Evolutionary conservation across 441 rosid species (phyloP).

Genomic region (Populus hybrid): DNA sequence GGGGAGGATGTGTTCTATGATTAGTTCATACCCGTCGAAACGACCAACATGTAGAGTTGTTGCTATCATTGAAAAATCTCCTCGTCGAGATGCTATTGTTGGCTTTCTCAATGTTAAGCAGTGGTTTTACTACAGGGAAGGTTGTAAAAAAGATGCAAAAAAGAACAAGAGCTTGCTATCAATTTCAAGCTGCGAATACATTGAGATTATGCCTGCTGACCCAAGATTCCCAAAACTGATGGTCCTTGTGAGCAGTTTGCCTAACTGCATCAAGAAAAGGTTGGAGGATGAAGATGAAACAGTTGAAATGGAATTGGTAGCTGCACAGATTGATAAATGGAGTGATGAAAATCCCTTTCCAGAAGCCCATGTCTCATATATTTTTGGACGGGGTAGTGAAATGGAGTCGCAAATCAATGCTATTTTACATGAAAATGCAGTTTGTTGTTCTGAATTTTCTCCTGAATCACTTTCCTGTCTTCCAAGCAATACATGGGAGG

Average conservation of each 20-base stretch:
- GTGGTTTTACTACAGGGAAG: slow-evolving; percentile 48
- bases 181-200: slow-evolving; percentile 37
- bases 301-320: slow-evolving; percentile 70
- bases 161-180: slow-evolving; percentile 35
- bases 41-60: slow-evolving; percentile 87
- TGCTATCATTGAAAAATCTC: slow-evolving; percentile 60
- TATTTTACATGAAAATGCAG: slow-evolving; percentile 65
- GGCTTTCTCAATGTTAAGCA: slow-evolving; percentile 77
- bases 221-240: slow-evolving; percentile 72
- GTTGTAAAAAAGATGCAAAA: slow-evolving; percentile 34
- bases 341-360: slow-evolving; percentile 63
- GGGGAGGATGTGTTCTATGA: slow-evolving; percentile 48
- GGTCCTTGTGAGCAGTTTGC: slow-evolving; percentile 49
- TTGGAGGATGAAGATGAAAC: slow-evolving; percentile 60
- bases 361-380: slow-evolving; percentile 43
- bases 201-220: slow-evolving; percentile 63
- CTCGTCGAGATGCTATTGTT: slow-evolving; percentile 57
- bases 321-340: slow-evolving; percentile 69
- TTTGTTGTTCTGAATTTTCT: slow-evolving; percentile 61
- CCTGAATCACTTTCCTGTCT: slow-evolving; percentile 56
- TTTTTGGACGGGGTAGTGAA: slow-evolving; percentile 75
- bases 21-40: slow-evolving; percentile 57
- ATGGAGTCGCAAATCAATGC: slow-evolving; percentile 67
- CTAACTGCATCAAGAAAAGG: slow-evolving; percentile 59
- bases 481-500: slow-evolving; percentile 71